phyloP scores from a whole-genome alignment of 768 basidiomycete species.

The Sarcomyxa edulis region DNA sequence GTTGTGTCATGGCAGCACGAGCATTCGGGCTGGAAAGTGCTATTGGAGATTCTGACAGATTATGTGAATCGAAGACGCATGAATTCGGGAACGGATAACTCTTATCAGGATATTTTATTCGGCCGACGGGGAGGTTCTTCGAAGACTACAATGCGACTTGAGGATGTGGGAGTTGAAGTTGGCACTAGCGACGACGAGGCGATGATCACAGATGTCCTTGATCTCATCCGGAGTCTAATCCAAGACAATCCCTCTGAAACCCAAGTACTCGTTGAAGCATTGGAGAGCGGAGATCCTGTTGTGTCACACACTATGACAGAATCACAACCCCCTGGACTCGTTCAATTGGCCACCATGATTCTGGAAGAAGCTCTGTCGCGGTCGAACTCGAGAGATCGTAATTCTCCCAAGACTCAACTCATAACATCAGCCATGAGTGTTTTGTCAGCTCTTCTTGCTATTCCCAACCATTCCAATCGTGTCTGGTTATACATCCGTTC shows the following conservation, averaged over 20 bases:
- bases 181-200: constrained; percentile 56
- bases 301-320: constrained; percentile 49
- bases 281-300: constrained; percentile 55
- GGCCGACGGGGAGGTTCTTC: constrained; percentile 35
- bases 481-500: constrained; percentile 89
- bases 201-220: constrained; percentile 67
- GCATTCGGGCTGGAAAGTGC: constrained; percentile 82
- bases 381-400: constrained; percentile 31
- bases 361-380: constrained; percentile 73
- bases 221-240: constrained; percentile 75
- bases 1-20: constrained; percentile 78
- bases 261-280: constrained; percentile 55
- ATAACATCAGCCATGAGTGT: constrained; percentile 82
- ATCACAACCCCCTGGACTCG: constrained; percentile 60
- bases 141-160: constrained; percentile 42
- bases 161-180: constrained; percentile 72
- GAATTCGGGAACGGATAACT: constrained; percentile 32
- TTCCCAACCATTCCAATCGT: constrained; percentile 71
- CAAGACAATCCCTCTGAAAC: constrained; percentile 64
- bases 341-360: constrained; percentile 76
- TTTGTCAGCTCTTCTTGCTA: constrained; percentile 67
- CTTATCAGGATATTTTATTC: constrained; percentile 52
- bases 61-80: constrained; percentile 59
- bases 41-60: constrained; percentile 77
- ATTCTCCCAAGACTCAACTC: constrained; percentile 49